phyloP scores from a whole-genome alignment of 805 yeast species.

The Teunomyces kruisii region DNA sequence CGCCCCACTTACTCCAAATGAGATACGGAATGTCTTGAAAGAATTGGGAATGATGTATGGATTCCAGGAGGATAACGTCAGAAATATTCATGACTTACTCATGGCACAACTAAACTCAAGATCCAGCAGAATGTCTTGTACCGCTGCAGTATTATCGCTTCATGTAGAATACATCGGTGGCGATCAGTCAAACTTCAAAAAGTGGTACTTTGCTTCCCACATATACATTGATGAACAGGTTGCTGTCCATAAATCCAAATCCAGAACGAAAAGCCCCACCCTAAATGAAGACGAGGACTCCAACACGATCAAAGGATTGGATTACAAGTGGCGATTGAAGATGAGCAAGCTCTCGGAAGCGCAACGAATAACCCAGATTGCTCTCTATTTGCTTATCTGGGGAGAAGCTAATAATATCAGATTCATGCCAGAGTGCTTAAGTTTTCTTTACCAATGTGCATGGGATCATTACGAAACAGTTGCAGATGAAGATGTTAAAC shows the following conservation, averaged over 20 bases:
- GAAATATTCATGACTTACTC: constrained; percentile 79
- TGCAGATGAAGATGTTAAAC: constrained; percentile 18
- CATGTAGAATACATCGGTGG: constrained; percentile 96
- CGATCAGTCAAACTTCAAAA: constrained; percentile 77
- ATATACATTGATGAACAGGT: constrained; percentile 70
- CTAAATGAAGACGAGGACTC: constrained; percentile 18
- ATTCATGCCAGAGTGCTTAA: constrained; percentile 45
- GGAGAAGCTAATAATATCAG: constrained; percentile 73
- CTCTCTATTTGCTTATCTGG: constrained; percentile 65
- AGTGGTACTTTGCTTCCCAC: constrained; percentile 91
- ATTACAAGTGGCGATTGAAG: constrained; percentile 61
- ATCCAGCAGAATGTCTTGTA: constrained; percentile 73
- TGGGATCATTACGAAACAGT: constrained; percentile 17
- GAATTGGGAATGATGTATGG: constrained; percentile 69
- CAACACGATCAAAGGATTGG: constrained; percentile 18
- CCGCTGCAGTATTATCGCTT: constrained; percentile 66
- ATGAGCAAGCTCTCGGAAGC: constrained; percentile 55
- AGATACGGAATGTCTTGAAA: constrained; percentile 60
- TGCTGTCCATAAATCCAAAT: too few species aligned
- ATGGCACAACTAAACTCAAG: constrained; percentile 84
- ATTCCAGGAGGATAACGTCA: constrained; percentile 75
- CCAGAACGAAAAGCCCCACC: constrained; percentile 16
- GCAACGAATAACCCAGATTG: constrained; percentile 66
- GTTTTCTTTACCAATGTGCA: constrained; percentile 32
- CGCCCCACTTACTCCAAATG: constrained; percentile 30